Conservation (phyloP, 805 yeast species). For the Metschnikowia anglica region DNA sequence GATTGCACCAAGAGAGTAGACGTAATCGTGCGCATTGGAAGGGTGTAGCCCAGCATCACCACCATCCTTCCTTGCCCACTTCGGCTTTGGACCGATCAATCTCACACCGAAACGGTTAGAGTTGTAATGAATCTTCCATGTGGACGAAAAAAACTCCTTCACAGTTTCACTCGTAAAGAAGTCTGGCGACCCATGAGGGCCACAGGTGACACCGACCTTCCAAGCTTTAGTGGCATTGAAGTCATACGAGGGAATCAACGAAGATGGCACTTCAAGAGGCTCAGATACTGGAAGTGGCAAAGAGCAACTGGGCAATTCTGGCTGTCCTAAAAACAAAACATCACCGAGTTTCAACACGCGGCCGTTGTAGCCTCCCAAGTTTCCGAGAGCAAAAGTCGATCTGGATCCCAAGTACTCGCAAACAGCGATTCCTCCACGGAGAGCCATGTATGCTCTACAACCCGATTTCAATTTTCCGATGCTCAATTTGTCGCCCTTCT, state of each 20-base stretch:
- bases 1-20: constrained; percentile 92
- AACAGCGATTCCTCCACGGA: constrained; percentile 92
- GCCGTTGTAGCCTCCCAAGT: constrained; percentile 93
- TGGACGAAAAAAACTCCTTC: constrained; percentile 66
- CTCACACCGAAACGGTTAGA: constrained; percentile 97
- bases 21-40: constrained; percentile 97
- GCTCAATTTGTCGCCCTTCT: constrained; percentile 72
- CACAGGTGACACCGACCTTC: constrained; percentile 91
- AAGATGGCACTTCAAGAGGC: constrained; percentile 57
- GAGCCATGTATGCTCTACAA: constrained; percentile 85
- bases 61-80: constrained; percentile 95
- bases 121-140: constrained; percentile 96
- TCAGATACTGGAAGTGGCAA: constrained; percentile 70
- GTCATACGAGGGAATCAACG: constrained; percentile 54
- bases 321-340: constrained; percentile 81
- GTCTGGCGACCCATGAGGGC: constrained; percentile 98
- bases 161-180: constrained; percentile 79
- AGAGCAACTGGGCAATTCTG: constrained; percentile 62
- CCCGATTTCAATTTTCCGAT: constrained; percentile 82
- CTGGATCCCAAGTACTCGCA: constrained; percentile 94
- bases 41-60: constrained; percentile 99
- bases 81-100: constrained; percentile 91
- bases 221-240: constrained; percentile 50
- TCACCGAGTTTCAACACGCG: constrained; percentile 90
- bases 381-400: constrained; percentile 92